Conservation (phyloP, 2,329 filamentous ascomycete species). For the Sarocladiaceae sp. region DNA sequence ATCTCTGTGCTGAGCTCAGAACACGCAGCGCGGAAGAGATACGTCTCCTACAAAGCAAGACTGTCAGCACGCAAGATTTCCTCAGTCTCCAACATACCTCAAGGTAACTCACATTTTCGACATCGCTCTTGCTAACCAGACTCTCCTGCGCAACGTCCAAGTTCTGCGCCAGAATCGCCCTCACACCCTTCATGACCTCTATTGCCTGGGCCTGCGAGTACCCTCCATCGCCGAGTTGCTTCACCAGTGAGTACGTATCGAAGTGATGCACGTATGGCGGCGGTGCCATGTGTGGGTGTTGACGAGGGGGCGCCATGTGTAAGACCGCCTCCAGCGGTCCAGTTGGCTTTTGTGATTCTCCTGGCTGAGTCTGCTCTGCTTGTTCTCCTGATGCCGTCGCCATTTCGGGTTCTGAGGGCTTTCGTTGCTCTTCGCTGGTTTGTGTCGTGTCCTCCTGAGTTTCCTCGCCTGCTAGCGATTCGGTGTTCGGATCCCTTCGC, state of each 20-base stretch:
- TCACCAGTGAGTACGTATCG: conserved; percentile 87
- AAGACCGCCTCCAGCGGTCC: conserved; percentile 48
- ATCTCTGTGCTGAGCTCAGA: conserved; percentile 88
- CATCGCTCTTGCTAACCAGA: conserved; percentile 83
- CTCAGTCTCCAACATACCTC: too few species aligned
- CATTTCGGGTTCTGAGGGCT: background rate
- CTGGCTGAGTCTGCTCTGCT: conserved; percentile 12
- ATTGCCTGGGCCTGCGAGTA: conserved; percentile 74
- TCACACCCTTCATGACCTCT: conserved; percentile 88
- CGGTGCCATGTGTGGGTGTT: conserved; percentile 62
- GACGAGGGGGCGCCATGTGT: conserved; percentile 35
- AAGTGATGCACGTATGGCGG: conserved; percentile 92
- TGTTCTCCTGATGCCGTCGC: conserved; percentile 12
- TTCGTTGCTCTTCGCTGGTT: background rate
- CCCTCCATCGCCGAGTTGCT: conserved; percentile 68
- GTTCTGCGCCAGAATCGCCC: conserved; percentile 71
- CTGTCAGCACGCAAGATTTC: too few species aligned
- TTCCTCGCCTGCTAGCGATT: background rate
- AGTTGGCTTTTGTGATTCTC: conserved; percentile 12
- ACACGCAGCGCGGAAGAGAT: conserved; percentile 90
- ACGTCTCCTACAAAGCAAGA: conserved; percentile 57
- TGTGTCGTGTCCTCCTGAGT: background rate
- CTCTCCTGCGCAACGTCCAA: conserved; percentile 75
- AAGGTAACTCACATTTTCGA: conserved; percentile 67
- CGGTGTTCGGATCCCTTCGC: too few species aligned